A percentile compares a stretch with the other conserved stretches of the same genome.
These are phyloP conservation scores for Lachancea thermotolerans DNA, from an alignment of 805 yeast species.

Conservation along the genomic window DNA sequence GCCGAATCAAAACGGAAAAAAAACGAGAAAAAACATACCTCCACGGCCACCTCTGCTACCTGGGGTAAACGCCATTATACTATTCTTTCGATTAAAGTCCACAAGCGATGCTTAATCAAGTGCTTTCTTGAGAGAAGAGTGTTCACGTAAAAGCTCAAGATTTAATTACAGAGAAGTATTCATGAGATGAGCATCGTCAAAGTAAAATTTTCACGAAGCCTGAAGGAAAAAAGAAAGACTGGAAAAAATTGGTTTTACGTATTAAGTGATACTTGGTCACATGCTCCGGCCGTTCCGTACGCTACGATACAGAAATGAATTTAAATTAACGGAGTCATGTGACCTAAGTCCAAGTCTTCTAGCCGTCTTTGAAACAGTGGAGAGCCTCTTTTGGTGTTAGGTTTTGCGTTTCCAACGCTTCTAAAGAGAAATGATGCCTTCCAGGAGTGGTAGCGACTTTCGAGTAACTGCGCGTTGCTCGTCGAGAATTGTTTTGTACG, in stretches of 20 bases:
- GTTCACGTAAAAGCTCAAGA: background rate
- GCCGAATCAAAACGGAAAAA: constrained; percentile 28
- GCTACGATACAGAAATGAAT: too few species aligned
- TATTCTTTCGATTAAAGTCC: background rate
- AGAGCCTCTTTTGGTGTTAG: too few species aligned
- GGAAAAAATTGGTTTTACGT: background rate
- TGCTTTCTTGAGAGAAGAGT: background rate
- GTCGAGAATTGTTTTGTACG: too few species aligned
- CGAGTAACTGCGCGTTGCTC: too few species aligned
- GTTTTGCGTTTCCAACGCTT: too few species aligned
- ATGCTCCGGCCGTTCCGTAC: too few species aligned
- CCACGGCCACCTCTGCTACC: constrained; percentile 58
- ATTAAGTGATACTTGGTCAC: too few species aligned
- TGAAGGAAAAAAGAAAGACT: background rate
- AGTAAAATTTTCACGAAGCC: background rate
- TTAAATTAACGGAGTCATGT: too few species aligned
- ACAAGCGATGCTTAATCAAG: background rate
- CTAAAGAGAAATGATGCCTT: too few species aligned
- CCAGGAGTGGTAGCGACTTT: too few species aligned
- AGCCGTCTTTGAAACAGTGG: too few species aligned
- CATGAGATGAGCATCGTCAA: background rate
- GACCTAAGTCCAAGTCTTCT: too few species aligned
- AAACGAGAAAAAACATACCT: constrained; percentile 41
- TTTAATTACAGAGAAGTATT: background rate
- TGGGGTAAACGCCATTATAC: constrained; percentile 70